Base-by-base conservation (phyloP, 2,329 filamentous ascomycete genomes). In the Fusarium concolor region DNA sequence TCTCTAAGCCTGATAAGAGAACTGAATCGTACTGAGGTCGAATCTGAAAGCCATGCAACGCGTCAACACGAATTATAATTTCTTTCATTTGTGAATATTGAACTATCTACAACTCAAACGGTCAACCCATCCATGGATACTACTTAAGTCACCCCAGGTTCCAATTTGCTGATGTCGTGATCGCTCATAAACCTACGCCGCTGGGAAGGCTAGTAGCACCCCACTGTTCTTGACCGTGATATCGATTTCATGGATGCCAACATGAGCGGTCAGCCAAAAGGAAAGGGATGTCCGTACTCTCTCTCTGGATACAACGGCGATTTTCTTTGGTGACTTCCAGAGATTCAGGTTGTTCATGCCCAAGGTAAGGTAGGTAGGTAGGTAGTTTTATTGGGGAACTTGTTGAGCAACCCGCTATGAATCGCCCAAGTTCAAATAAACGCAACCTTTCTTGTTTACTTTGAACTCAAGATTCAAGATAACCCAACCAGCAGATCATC, bases 181-280 rank as follows among this genome's bases (percentile, higher is more conserved):
- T 58, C 43, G 43, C 42, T 49, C 46, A 56, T 45, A 60, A 43
- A 60, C 44, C 47, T 51, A 66, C 53, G 52, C 52, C 45, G 44
- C 38, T 24, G 39, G n/a, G 56, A 42, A 50, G 26, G 43, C 46
- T 54, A 47, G 64, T 20, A 24, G 29, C 46, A 68, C 59, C 55
- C 62, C 62, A 65, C 62, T 65, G 55, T 65, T 65, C 29, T 39
- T 63, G 28, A 52, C 45, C 39, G 28, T 52, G 38, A 52, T 52
- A 45, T 52, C 20, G 22, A 45, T 50, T 44, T 51, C 20, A 29
- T 43, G 47, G 47, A 44, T 45, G 31, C 20, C 62, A 64, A 59
- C 45, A 60, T 52, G 53, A 65, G 53, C 61, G 61, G 60, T 65
- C 62, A 59, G 54, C 46, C 43, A 22, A 58, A 33, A n/a, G 37